phyloP scores from a whole-genome alignment of 2,329 filamentous ascomycete genomes.

The Cladosporium sp. region DNA sequence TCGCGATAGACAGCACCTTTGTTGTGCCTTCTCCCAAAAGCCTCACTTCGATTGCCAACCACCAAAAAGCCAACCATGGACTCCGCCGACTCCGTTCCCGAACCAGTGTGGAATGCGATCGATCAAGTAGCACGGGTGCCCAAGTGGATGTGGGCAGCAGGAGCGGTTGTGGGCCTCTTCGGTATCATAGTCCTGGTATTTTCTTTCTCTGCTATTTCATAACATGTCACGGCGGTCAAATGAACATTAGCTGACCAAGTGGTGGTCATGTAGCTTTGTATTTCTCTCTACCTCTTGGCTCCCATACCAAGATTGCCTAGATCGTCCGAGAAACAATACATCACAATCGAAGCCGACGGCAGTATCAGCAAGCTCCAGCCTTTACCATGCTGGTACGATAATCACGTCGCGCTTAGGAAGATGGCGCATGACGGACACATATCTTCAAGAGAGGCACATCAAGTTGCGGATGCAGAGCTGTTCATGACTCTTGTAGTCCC shows the following conservation, averaged over 20 bases:
- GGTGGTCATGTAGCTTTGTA: conserved; percentile 9
- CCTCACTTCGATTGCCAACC: not conserved
- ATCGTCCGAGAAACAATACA: conserved; percentile 81
- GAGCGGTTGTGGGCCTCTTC: conserved; percentile 30
- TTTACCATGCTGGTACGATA: conserved; percentile 86
- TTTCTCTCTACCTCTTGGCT: conserved; percentile 52
- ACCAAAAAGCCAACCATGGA: conserved; percentile 30
- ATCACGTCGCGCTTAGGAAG: conserved; percentile 63
- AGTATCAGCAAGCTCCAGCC: conserved; percentile 55
- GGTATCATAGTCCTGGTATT: conserved; percentile 35
- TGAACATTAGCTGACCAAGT: not conserved
- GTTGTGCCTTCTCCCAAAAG: conserved; percentile 8
- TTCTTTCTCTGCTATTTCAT: conserved; percentile 28
- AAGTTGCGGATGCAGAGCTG: conserved; percentile 75
- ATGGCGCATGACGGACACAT: conserved; percentile 39
- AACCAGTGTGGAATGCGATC: conserved; percentile 34
- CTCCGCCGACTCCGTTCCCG: conserved; percentile 35
- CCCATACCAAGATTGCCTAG: conserved; percentile 75
- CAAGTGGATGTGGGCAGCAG: conserved; percentile 30
- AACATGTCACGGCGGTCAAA: not conserved
- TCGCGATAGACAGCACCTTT: conserved; percentile 3
- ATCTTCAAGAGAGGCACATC: conserved; percentile 50
- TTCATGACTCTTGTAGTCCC: conserved; percentile 90
- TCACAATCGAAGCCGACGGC: conserved; percentile 70
- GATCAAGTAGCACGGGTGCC: conserved; percentile 31